Evolutionary conservation across 345 rosid species (phyloP), one percentile per base, ranked within the genome.

Genomic region (Heritiera fomes): DNA sequence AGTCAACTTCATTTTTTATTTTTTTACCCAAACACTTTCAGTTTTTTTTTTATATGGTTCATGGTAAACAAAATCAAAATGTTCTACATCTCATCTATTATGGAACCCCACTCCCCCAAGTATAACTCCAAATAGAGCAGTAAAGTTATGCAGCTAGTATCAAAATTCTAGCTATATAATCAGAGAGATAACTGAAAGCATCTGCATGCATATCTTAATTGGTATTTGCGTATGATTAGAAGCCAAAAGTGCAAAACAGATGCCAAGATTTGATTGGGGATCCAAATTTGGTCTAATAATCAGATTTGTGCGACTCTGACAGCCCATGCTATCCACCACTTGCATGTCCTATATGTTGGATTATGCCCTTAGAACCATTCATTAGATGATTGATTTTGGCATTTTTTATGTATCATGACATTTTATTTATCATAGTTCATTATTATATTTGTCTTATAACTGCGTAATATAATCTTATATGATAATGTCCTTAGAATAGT

Each of bases 291-390:
- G 38, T 34, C 38, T 62, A 14, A 62, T 62, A 38, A 4, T n/a
- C 70, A 64, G 69, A 64, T 64, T 38, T 64, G 18, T 34, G 69
- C 69, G n/a, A 64, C 9, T 13, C 70, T 64, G 46, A 64, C 70
- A 64, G 15, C 70, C 70, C 70, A 64, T 64, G 45, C 17, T 64
- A 13, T 38, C 10, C 14, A 47, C 46, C 70, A 2, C 4, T 20
- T 17, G 18, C 70, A 32, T 15, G 38, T 34, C 38, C 38, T 34
- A 34, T 1, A n/a, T n/a, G n/a, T n/a, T n/a, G n/a, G n/a, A n/a
- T n/a, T n/a, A n/a, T n/a, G n/a, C n/a, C n/a, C n/a, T n/a, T n/a
- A n/a, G n/a, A n/a, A n/a, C n/a, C n/a, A n/a, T n/a, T n/a, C n/a
- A n/a, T n/a, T n/a, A n/a, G n/a, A n/a, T n/a, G n/a, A n/a, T n/a